Evolutionary conservation across 228 moss, liverwort and hornwort species (phyloP).

Genomic region (Sphagnum magellanicum): DNA sequence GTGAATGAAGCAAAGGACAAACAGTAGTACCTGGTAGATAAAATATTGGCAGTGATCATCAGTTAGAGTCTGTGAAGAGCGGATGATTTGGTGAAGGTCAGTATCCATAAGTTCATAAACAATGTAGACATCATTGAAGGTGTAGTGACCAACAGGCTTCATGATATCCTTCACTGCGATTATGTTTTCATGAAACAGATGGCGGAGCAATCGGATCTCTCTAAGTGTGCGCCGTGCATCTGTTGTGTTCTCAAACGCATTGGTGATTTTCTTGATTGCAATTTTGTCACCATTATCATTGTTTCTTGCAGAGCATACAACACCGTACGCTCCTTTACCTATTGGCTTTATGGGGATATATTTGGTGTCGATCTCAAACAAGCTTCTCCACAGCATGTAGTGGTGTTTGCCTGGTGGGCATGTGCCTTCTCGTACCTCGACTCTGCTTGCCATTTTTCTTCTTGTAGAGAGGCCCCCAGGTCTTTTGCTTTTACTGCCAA

Average conservation of each 20-base stretch:
- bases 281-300: constrained; percentile 77
- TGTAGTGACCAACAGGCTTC: constrained; percentile 75
- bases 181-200: constrained; percentile 94
- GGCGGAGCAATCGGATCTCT: constrained; percentile 87
- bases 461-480: too few species aligned
- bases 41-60: constrained; percentile 99
- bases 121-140: constrained; percentile 93
- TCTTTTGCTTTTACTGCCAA: too few species aligned
- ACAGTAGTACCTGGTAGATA: constrained; percentile 73
- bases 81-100: constrained; percentile 95
- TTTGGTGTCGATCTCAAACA: constrained; percentile 96
- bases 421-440: constrained; percentile 90
- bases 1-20: neutral
- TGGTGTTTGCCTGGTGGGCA: constrained; percentile 90
- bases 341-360: constrained; percentile 96
- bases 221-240: constrained; percentile 91
- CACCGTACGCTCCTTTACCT: constrained; percentile 97
- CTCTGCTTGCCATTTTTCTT: constrained; percentile 67
- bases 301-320: constrained; percentile 90
- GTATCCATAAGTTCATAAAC: constrained; percentile 99
- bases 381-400: constrained; percentile 86
- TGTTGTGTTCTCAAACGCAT: constrained; percentile 96
- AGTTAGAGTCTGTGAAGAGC: constrained; percentile 92
- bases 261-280: constrained; percentile 98
- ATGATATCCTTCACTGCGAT: constrained; percentile 96